Evolutionary conservation across 495 filamentous ascomycete species (phyloP).

Genomic region (Neurospora sp.): DNA sequence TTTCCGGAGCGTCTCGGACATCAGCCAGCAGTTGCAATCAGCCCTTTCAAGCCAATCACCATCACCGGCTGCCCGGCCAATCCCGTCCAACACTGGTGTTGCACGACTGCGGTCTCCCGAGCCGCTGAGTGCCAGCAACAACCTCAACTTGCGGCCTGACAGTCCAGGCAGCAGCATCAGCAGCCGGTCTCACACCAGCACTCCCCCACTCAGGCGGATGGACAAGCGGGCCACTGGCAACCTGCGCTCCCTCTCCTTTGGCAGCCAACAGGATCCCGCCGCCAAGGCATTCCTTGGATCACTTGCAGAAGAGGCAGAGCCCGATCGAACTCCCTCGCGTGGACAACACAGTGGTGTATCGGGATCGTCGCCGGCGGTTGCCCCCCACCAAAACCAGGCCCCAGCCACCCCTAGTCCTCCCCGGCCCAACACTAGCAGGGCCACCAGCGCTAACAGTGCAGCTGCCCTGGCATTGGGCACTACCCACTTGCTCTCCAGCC

Average conservation of each 20-base stretch:
- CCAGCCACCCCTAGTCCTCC: slow-evolving; percentile 6
- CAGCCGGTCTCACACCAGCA: slow-evolving; percentile 37
- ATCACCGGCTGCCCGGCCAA: slow-evolving; percentile 27
- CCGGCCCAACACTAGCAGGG: background rate
- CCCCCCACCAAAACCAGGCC: slow-evolving; percentile 23
- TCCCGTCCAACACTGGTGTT: slow-evolving; percentile 41
- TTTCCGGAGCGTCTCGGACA: background rate
- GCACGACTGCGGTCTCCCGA: slow-evolving; percentile 48
- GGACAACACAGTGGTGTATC: background rate
- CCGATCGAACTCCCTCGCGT: background rate
- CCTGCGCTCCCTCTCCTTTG: slow-evolving; percentile 59
- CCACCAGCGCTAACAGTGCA: slow-evolving; percentile 12
- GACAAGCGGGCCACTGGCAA: slow-evolving; percentile 71
- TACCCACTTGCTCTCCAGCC: background rate
- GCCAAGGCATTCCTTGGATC: slow-evolving; percentile 9
- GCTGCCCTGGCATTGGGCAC: slow-evolving; percentile 20
- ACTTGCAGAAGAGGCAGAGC: background rate
- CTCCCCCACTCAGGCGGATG: slow-evolving; percentile 60
- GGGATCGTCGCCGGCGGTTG: background rate
- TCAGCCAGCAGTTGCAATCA: background rate
- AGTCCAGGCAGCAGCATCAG: slow-evolving; percentile 38
- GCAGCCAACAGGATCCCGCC: slow-evolving; percentile 36
- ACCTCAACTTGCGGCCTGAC: slow-evolving; percentile 38
- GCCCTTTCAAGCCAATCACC: slow-evolving; percentile 6
- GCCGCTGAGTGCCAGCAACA: slow-evolving; percentile 13